These are phyloP conservation scores for Pisolithus marmoratus DNA, from an alignment of 768 basidiomycete genomes.

Conservation along the genomic window DNA sequence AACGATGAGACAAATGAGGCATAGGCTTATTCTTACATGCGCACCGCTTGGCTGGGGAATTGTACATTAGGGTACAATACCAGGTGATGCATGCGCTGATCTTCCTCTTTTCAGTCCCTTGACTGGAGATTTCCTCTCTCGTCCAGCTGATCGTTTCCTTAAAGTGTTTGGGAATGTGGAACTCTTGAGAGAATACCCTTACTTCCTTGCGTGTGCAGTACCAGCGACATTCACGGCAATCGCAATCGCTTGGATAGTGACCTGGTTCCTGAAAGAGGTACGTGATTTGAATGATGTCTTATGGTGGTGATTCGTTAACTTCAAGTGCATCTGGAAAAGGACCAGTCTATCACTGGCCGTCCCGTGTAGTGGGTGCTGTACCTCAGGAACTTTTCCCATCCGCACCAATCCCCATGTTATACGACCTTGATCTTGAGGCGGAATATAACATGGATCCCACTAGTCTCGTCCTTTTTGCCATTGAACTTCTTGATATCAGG, in stretches of 20 bases:
- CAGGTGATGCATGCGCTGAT: background rate
- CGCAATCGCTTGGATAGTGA: slow-evolving; percentile 52
- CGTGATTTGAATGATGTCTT: background rate
- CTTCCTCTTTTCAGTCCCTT: slow-evolving; percentile 42
- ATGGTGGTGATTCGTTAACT: too few species aligned
- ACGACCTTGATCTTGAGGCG: too few species aligned
- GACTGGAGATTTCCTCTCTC: slow-evolving; percentile 61
- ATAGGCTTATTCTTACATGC: slow-evolving; percentile 64
- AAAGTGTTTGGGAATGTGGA: slow-evolving; percentile 46
- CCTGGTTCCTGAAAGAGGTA: slow-evolving; percentile 56
- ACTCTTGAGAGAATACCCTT: slow-evolving; percentile 66
- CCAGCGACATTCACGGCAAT: slow-evolving; percentile 52
- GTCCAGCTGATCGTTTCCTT: slow-evolving; percentile 64
- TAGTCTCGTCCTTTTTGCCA: too few species aligned
- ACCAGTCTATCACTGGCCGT: too few species aligned
- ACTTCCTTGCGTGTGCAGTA: slow-evolving; percentile 68
- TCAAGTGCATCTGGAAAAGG: too few species aligned
- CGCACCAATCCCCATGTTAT: too few species aligned
- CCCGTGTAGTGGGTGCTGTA: too few species aligned
- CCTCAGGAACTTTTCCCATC: too few species aligned
- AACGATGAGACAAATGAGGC: slow-evolving; percentile 68
- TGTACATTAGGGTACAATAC: slow-evolving; percentile 38
- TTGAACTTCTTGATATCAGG: too few species aligned
- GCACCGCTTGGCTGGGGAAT: slow-evolving; percentile 45
- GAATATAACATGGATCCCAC: too few species aligned